Conservation (phyloP, 2,329 filamentous ascomycete genomes). For the Stachybotrys elegans region DNA sequence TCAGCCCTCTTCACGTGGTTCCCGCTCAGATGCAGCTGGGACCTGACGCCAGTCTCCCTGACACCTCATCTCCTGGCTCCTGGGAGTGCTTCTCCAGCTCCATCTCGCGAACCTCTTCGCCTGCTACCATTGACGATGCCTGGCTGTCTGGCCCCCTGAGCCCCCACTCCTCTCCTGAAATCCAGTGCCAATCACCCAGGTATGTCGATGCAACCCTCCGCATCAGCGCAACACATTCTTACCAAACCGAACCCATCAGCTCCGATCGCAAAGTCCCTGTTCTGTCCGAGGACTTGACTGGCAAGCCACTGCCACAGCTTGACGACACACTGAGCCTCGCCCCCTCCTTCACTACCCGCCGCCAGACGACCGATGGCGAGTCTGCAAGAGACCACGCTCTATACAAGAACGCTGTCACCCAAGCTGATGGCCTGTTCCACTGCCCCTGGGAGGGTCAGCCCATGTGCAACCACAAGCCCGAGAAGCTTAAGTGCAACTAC, state of each 20-base stretch:
- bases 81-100: constrained; percentile 50
- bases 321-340: constrained; percentile 23
- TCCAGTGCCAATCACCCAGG: constrained; percentile 48
- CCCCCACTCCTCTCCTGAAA: constrained; percentile 43
- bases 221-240: constrained; percentile 12
- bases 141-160: constrained; percentile 32
- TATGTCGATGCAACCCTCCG: constrained; percentile 32
- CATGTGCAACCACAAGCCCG: constrained; percentile 81
- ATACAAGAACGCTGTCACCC: constrained; percentile 62
- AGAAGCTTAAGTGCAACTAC: constrained; percentile 98
- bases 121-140: constrained; percentile 43
- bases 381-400: constrained; percentile 61
- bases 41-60: constrained; percentile 43
- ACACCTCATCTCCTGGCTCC: constrained; percentile 45
- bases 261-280: constrained; percentile 25
- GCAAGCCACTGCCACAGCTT: constrained; percentile 16
- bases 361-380: constrained; percentile 48
- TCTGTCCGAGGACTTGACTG: constrained; percentile 20
- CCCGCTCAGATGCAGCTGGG: constrained; percentile 51
- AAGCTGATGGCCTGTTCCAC: constrained; percentile 79
- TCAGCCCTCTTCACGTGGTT: constrained; percentile 47
- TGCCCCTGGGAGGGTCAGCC: constrained; percentile 76
- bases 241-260: constrained; percentile 18
- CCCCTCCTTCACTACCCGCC: constrained; percentile 39
- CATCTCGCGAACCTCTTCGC: constrained; percentile 47